A percentile compares a stretch with the other conserved stretches of the same genome.
These are phyloP conservation scores for Diaporthe caulivora DNA, from an alignment of 2,329 filamentous ascomycete genomes.

Conservation along the genomic window DNA sequence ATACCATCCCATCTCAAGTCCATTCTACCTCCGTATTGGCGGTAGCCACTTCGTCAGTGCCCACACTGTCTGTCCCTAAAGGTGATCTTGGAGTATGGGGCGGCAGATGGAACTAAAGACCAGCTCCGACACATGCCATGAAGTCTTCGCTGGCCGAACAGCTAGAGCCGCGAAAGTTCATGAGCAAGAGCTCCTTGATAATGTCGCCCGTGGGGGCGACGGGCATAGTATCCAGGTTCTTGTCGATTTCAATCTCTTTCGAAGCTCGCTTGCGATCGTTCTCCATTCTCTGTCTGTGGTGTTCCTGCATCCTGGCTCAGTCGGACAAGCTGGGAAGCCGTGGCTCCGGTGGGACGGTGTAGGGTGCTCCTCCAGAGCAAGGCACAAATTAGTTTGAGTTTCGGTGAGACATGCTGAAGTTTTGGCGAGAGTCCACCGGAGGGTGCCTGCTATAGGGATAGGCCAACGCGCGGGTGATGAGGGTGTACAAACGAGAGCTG, in stretches of 20 bases:
- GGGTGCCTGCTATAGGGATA: neutral
- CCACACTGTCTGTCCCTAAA: neutral
- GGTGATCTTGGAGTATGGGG: neutral
- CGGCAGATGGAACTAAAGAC: neutral
- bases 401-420: neutral
- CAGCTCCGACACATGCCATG: neutral
- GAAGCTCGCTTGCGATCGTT: neutral
- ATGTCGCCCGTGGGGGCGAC: neutral
- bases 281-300: neutral
- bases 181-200: neutral
- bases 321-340: neutral
- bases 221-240: neutral
- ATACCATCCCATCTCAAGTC: neutral
- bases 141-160: neutral
- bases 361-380: neutral
- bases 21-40: neutral
- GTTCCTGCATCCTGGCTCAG: neutral
- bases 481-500: neutral
- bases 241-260: neutral
- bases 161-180: neutral
- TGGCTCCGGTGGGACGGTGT: neutral
- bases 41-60: neutral
- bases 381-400: neutral
- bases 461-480: neutral
- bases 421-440: neutral